phyloP scores from a whole-genome alignment of 2,329 filamentous ascomycete genomes.

The Periglandula ipomoeae region DNA sequence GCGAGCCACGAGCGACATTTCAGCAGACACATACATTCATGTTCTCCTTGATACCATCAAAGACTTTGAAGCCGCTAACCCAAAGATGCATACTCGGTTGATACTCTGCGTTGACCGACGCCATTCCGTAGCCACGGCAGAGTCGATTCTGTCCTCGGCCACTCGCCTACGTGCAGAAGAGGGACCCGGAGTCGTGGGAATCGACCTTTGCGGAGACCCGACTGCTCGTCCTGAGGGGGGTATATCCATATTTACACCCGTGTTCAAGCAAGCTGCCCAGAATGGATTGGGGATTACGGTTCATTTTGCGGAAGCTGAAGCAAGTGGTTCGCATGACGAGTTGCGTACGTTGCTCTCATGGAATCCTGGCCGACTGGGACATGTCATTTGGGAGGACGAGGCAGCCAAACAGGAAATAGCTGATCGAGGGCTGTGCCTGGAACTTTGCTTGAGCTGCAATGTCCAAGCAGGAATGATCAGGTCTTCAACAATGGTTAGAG shows the following conservation, averaged over 20 bases:
- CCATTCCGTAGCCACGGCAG: conserved; percentile 47
- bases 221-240: conserved; percentile 39
- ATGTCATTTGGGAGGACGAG: conserved; percentile 67
- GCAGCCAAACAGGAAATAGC: conserved; percentile 46
- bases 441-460: conserved; percentile 75
- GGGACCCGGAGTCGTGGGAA: conserved; percentile 52
- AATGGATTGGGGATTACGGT: conserved; percentile 56
- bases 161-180: conserved; percentile 33
- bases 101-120: conserved; percentile 70
- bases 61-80: conserved; percentile 32
- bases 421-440: conserved; percentile 50
- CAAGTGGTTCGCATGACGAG: conserved; percentile 49
- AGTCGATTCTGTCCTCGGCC: conserved; percentile 56
- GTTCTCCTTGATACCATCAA: conserved; percentile 58
- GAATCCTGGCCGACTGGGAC: conserved; percentile 60
- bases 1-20: conserved; percentile 48
- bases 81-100: conserved; percentile 49
- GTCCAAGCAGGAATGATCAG: conserved; percentile 69
- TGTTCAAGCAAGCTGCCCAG: conserved; percentile 47
- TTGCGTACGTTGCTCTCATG: conserved; percentile 55
- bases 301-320: conserved; percentile 66
- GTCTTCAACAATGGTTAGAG: too few species aligned
- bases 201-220: conserved; percentile 76
- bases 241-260: conserved; percentile 47
- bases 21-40: conserved; percentile 54